Evolutionary conservation across 1,284 basidiomycete species (phyloP), one percentile per base, ranked within the genome.

Genomic region (Xerocomus minutiporus): DNA sequence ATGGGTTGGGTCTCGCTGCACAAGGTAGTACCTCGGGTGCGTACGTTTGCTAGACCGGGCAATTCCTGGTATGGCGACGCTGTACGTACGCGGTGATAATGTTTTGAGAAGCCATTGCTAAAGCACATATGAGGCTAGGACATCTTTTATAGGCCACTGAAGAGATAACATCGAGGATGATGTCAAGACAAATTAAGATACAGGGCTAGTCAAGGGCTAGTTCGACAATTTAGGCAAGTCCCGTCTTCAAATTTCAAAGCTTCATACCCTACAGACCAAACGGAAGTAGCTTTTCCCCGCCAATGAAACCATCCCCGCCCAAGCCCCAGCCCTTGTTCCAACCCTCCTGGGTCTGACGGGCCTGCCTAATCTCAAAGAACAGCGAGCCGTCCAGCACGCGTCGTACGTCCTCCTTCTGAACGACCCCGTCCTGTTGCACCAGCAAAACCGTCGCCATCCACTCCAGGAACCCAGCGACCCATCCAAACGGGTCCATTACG

Each of bases 401-500:
- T 2, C 67, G 56, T 25, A 66, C 64, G 40, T 66, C 64, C 34
- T 66, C 67, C 53, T 66, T 66, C 35, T 69, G 52, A 15, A 66
- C 57, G 50, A 51, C 49, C 15, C 67, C 66, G 5, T 65, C 38
- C n/a, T 53, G 50, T 17, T 69, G 64, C 8, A 66, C 56, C 23
- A 66, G 50, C 50, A 69, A 44, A 50, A 68, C 65, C 43, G 64
- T 60, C 17, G 60, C 49, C 46, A 48, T 15, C 64, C 73, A 74
- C 56, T 74, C 71, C 45, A 73, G 61, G 46, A 63, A 55, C 6
- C 61, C 61, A 1, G 66, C 65, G 15, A 61, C 39, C 66, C 67
- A 67, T 13, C 73, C 74, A 51, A 73, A 66, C 8, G 66, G 63
- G 52, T 75, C 73, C 58, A 69, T 60, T 39, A 69, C 59, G 47